Evolutionary conservation across 2,329 filamentous ascomycete species (phyloP), one percentile per base, ranked within the genome.

Genomic region (Thielaviopsis punctulata): DNA sequence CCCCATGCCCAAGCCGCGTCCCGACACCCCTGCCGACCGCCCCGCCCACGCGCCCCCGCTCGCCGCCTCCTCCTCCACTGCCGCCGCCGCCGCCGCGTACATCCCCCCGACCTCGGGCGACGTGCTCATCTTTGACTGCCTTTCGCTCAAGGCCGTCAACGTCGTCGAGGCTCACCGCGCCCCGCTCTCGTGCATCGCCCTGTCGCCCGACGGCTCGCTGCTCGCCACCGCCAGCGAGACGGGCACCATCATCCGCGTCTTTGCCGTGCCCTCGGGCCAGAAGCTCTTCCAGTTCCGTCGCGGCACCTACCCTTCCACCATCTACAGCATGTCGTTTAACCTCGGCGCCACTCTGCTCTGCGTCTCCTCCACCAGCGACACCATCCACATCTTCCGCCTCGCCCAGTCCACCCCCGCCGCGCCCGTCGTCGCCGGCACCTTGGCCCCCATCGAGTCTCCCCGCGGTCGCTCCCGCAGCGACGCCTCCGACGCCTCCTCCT

Each of bases 301-400:
- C 57, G 92, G 92, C 44, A 95, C 90, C 2, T 95, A 95, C 66
- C 92, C 92, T 0, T 89, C 89, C 1, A 84, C 86, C 41, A 98
- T 98, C 59, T 95, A 89, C 69, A 94, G 88, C 76, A 95, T 98
- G 88, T 94, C 89, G 1, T 98, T 98, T 69, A 98, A 98, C 65
- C 81, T 88, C 48, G 88, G 85, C 55, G 94, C 89, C 2, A 95
- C 89, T 1, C 73, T 98, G 10, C 77, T 98, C 33, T 95, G 89
- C 62, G 89, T 98, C 41, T 96, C 92, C 4, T 96, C 90, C 2
- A 89, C 88, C 1, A 94, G 89, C 0, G 92, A 98, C 62, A 98
- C 92, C 0, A 83, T 98, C 9, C 92, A 98, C 64, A 88, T 98
- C 49, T 98, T 98, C 70, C 86, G 89, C 52, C 73, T 98, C 19